Conservation (phyloP, 1,284 basidiomycete species). For the Meira miltonrushii region DNA sequence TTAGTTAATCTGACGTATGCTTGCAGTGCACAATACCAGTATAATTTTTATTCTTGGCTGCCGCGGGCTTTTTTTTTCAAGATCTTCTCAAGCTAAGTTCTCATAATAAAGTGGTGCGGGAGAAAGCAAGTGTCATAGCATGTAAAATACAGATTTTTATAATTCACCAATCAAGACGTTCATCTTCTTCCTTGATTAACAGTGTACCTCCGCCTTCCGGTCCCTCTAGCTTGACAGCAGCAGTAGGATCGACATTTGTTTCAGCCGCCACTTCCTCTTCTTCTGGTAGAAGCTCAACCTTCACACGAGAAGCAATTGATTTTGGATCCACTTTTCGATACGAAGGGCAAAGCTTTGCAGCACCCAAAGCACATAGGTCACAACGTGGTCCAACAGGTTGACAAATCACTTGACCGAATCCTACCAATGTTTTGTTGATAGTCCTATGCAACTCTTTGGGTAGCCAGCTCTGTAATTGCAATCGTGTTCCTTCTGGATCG, state of each 20-base stretch:
- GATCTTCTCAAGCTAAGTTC: no score
- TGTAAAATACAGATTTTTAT: no score
- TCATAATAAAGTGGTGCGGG: no score
- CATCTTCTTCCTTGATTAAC: constrained; percentile 18
- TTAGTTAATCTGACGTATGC: no score
- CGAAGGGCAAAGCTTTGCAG: constrained; percentile 37
- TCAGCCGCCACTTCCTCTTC: constrained; percentile 7
- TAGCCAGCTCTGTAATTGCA: constrained; percentile 46
- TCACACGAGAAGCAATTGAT: constrained; percentile 12
- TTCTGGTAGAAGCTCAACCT: constrained; percentile 20
- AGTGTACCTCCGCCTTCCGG: constrained; percentile 8
- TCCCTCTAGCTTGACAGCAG: constrained; percentile 12
- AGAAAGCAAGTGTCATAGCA: no score
- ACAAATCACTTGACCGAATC: constrained; percentile 70
- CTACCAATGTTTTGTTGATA: constrained; percentile 48
- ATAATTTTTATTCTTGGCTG: no score
- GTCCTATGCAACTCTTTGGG: constrained; percentile 33
- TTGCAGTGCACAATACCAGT: no score
- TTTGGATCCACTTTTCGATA: constrained; percentile 29
- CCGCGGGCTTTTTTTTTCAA: no score
- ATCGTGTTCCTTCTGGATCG: constrained; percentile 72
- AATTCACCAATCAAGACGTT: no score
- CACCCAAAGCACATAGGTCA: constrained; percentile 54
- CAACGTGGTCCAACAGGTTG: constrained; percentile 76
- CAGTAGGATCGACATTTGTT: constrained; percentile 23